Percentiles rank a stretch among this genome's conserved stretches.
phyloP scores from a whole-genome alignment of 768 basidiomycete species.

The Leccinum arenicola region DNA sequence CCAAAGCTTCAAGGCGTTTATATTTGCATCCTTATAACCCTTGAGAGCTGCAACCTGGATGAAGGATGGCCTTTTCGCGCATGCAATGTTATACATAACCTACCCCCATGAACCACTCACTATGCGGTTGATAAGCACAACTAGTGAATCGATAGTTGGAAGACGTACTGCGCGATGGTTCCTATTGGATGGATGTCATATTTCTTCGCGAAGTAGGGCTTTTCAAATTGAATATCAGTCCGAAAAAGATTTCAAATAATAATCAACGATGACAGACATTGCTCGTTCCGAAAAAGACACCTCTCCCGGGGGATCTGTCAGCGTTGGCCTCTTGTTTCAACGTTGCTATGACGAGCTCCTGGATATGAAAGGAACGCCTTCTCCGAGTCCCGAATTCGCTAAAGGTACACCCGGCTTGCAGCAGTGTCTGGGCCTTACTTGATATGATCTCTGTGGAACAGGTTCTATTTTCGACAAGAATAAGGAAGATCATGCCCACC shows the following conservation, averaged over 20 bases:
- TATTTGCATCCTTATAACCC: constrained; percentile 79
- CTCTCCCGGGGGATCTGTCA: constrained; percentile 44
- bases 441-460: constrained; percentile 60
- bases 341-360: constrained; percentile 72
- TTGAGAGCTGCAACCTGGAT: constrained; percentile 73
- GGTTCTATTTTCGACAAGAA: background rate
- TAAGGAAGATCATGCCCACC: constrained; percentile 40
- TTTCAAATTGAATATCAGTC: background rate
- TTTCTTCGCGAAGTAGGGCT: constrained; percentile 86
- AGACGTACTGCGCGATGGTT: constrained; percentile 80
- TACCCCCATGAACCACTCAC: constrained; percentile 93
- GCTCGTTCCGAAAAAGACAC: constrained; percentile 69
- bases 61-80: background rate
- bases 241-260: background rate
- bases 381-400: constrained; percentile 89
- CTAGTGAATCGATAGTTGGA: background rate
- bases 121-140: constrained; percentile 26
- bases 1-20: constrained; percentile 80
- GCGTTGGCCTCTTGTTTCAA: constrained; percentile 70
- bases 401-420: constrained; percentile 64
- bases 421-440: constrained; percentile 61
- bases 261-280: constrained; percentile 53
- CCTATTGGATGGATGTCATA: constrained; percentile 67
- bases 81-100: constrained; percentile 14
- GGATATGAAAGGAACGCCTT: constrained; percentile 67